These are phyloP conservation scores for Trifolium fragiferum DNA, from an alignment of 306 rosid species.

Conservation along the genomic window DNA sequence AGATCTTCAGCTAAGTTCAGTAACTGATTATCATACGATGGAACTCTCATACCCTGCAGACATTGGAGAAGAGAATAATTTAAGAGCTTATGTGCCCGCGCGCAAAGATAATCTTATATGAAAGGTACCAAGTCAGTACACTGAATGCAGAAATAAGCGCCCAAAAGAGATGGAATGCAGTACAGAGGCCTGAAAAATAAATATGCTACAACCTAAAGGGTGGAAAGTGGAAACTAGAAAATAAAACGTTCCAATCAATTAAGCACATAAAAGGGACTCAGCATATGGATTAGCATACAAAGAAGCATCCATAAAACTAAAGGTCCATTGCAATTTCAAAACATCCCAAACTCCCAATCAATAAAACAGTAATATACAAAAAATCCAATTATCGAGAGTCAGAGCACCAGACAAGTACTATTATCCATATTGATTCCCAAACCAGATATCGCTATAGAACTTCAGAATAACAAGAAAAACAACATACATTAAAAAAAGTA, in stretches of 20 bases:
- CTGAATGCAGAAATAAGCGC: conserved; percentile 19
- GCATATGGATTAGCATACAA: conserved; percentile 7
- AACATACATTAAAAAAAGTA: background rate
- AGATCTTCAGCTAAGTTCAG: conserved; percentile 91
- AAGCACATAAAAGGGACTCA: background rate
- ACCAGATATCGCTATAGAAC: background rate
- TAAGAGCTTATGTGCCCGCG: conserved; percentile 26
- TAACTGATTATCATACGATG: conserved; percentile 76
- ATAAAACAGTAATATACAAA: background rate
- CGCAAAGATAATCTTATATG: background rate
- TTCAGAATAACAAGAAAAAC: background rate
- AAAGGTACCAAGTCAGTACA: conserved; percentile 19
- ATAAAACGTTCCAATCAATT: background rate
- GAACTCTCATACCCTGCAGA: conserved; percentile 86
- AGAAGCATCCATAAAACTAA: conserved; percentile 12
- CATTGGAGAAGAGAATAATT: conserved; percentile 12
- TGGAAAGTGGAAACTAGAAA: background rate
- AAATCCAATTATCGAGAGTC: background rate
- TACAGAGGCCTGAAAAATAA: background rate
- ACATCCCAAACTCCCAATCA: background rate
- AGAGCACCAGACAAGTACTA: background rate
- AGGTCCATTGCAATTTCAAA: conserved; percentile 14
- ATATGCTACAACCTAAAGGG: background rate
- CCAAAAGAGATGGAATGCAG: conserved; percentile 4
- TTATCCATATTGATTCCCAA: background rate